phyloP scores from a whole-genome alignment of 805 yeast species.

The Kodamaea fukazawae region DNA sequence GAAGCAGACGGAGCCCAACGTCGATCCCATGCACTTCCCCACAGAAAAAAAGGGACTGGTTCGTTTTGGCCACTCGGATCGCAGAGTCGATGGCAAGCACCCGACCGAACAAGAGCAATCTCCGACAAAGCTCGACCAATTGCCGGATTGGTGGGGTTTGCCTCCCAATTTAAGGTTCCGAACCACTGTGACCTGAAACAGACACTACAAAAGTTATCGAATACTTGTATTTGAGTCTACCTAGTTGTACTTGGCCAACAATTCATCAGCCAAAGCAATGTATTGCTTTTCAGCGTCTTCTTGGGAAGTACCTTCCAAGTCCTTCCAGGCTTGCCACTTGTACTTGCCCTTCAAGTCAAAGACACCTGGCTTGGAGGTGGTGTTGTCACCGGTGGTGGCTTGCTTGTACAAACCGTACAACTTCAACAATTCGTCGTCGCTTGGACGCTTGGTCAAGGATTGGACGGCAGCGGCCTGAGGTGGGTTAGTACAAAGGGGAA shows the following conservation, averaged over 20 bases:
- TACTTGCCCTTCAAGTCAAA: slow-evolving; percentile 93
- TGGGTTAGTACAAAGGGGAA: slow-evolving; percentile 7
- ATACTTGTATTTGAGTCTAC: not conserved
- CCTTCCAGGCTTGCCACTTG: slow-evolving; percentile 98
- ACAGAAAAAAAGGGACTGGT: too few species aligned
- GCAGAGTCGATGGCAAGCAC: too few species aligned
- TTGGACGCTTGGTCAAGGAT: slow-evolving; percentile 70
- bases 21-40: too few species aligned
- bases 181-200: too few species aligned
- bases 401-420: slow-evolving; percentile 94
- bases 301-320: slow-evolving; percentile 77
- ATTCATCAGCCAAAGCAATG: slow-evolving; percentile 64
- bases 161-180: too few species aligned
- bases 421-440: slow-evolving; percentile 80
- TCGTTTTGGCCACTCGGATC: too few species aligned
- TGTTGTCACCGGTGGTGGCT: slow-evolving; percentile 95
- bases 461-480: slow-evolving; percentile 81
- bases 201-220: too few species aligned
- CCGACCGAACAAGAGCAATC: too few species aligned
- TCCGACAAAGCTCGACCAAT: too few species aligned
- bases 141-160: too few species aligned
- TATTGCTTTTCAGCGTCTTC: slow-evolving; percentile 87
- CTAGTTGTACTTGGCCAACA: slow-evolving; percentile 46
- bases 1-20: too few species aligned
- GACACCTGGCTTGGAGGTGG: slow-evolving; percentile 81